phyloP scores from a whole-genome alignment of 495 filamentous ascomycete genomes.

The Podospora anserina region DNA sequence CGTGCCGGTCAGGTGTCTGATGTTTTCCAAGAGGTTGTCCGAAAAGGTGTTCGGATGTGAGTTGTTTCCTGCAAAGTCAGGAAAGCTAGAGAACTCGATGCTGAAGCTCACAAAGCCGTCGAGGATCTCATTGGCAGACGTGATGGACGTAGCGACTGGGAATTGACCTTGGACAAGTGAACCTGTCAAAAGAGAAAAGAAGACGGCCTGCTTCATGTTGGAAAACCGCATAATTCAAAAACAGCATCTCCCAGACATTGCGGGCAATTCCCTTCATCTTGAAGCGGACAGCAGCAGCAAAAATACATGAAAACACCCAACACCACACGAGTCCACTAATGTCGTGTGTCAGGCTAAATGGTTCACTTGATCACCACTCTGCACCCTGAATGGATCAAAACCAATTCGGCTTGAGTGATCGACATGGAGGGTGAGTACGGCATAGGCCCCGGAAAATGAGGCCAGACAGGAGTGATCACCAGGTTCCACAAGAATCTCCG shows the following conservation, averaged over 20 bases:
- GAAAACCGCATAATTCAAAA: background rate
- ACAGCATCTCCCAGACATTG: background rate
- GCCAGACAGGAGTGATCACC: background rate
- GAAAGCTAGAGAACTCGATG: constrained; percentile 61
- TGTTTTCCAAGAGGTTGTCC: constrained; percentile 53
- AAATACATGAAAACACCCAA: background rate
- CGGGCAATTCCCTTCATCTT: background rate
- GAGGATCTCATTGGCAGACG: constrained; percentile 36
- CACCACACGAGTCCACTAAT: background rate
- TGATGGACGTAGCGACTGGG: constrained; percentile 13
- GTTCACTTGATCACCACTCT: background rate
- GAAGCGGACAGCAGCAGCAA: constrained; percentile 1
- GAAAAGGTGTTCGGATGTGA: constrained; percentile 56
- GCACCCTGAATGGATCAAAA: background rate
- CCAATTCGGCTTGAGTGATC: background rate
- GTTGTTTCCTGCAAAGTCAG: constrained; percentile 58
- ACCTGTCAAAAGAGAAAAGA: constrained; percentile 7
- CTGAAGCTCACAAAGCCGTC: constrained; percentile 58
- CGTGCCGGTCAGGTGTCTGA: constrained; percentile 45
- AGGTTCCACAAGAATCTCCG: background rate
- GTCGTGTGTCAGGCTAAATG: background rate
- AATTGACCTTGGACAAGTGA: constrained; percentile 16
- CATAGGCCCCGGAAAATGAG: background rate
- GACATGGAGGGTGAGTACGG: background rate
- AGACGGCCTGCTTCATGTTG: background rate